These are phyloP conservation scores for Kitagawia praeruptora DNA, from an alignment of 129 eudicot species.

Conservation along the genomic window DNA sequence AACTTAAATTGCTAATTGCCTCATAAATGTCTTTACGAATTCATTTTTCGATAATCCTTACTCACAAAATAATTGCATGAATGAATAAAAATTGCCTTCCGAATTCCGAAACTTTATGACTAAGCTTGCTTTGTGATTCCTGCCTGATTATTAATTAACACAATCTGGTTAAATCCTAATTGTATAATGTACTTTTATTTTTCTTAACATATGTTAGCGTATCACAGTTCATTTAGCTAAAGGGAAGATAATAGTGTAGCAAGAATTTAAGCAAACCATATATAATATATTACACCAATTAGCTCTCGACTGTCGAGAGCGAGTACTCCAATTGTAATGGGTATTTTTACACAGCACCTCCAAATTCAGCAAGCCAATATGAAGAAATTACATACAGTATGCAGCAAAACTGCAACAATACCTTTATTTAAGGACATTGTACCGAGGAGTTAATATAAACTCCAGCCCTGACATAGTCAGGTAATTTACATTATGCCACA, in stretches of 20 bases:
- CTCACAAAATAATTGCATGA: too few species aligned
- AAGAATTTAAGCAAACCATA: not conserved
- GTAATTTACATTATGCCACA: not conserved
- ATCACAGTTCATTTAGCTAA: too few species aligned
- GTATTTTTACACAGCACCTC: slow-evolving; percentile 17
- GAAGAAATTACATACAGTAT: slow-evolving; percentile 15
- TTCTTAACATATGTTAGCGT: too few species aligned
- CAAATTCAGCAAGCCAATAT: slow-evolving; percentile 1
- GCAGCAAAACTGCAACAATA: slow-evolving; percentile 20
- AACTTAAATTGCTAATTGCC: too few species aligned
- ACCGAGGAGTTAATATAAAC: not conserved
- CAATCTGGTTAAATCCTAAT: too few species aligned
- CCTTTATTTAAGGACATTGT: slow-evolving; percentile 28
- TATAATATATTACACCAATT: not conserved
- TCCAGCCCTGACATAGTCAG: not conserved
- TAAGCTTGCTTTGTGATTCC: too few species aligned
- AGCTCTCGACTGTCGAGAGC: not conserved
- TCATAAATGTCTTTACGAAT: too few species aligned
- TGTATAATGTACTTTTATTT: too few species aligned
- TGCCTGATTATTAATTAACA: too few species aligned
- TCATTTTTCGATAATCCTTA: too few species aligned
- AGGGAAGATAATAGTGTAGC: not conserved
- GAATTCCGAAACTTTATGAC: too few species aligned
- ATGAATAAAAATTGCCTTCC: too few species aligned
- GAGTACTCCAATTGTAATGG: not conserved